These are phyloP conservation scores for Beauveria medogensis DNA, from an alignment of 2,329 filamentous ascomycete genomes.

Conservation along the genomic window DNA sequence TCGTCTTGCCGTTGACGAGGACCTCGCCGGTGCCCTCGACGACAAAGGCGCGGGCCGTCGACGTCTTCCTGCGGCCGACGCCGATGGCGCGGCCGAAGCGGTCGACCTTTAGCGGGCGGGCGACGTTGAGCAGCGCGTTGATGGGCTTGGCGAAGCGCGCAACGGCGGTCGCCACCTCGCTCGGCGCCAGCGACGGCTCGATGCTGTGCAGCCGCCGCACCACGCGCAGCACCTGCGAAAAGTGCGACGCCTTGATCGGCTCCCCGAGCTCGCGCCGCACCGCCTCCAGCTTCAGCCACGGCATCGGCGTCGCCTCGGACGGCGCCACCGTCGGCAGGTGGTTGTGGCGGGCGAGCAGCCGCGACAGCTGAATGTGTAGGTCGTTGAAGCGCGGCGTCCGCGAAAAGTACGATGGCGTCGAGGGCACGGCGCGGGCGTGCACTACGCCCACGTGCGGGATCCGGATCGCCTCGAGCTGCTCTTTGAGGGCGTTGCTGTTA, in stretches of 20 bases:
- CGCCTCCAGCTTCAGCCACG: conserved; percentile 73
- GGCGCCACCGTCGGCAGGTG: conserved; percentile 61
- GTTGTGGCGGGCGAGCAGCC: conserved; percentile 62
- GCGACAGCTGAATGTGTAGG: conserved; percentile 64
- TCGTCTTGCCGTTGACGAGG: conserved; percentile 79
- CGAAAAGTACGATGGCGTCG: conserved; percentile 91
- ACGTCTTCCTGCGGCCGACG: conserved; percentile 80
- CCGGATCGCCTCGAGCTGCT: conserved; percentile 18
- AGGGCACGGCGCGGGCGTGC: conserved; percentile 69
- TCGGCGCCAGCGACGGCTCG: conserved; percentile 66
- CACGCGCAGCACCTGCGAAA: conserved; percentile 65
- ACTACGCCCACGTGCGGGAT: conserved; percentile 25
- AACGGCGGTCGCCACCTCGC: conserved; percentile 58
- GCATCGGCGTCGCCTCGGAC: conserved; percentile 60
- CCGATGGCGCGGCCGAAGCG: conserved; percentile 69
- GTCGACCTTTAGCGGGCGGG: conserved; percentile 61
- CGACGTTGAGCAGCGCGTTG: conserved; percentile 58
- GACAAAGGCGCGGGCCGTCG: conserved; percentile 74
- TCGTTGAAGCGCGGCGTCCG: conserved; percentile 81
- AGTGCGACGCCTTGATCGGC: conserved; percentile 67
- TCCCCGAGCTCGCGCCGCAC: conserved; percentile 68
- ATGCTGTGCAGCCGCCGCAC: conserved; percentile 79
- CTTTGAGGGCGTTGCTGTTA: conserved; percentile 12
- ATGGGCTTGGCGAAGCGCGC: conserved; percentile 65
- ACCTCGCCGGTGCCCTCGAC: conserved; percentile 91